Evolutionary conservation across 2,329 filamentous ascomycete genomes (phyloP), one percentile per base, ranked within the genome.

Genomic region (Fusarium sp.): DNA sequence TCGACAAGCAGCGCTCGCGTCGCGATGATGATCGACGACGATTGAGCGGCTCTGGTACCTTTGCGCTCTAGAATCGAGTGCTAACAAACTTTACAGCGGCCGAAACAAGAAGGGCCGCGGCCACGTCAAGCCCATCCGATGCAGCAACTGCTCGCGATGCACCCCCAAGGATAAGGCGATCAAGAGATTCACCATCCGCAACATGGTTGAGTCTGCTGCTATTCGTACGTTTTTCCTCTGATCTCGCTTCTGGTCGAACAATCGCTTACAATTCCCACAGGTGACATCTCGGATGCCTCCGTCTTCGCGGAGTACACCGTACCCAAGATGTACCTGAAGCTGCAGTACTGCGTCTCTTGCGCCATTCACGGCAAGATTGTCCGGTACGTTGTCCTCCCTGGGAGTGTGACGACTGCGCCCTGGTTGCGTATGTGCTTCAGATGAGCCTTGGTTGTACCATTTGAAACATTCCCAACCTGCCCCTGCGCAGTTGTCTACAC

Each of bases 291-390:
- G 77, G 96, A 99, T 85, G 96, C 97, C 81, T 98, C 96, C 81
- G 96, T 99, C 86, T 99, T 98, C 88, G 85, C 92, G 81, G 96
- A 99, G 89, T 99, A 99, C 90, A 95, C 94, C 78, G 95, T 99
- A 81, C 96, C 96, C 87, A 99, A 99, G 93, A 99, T 99, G 97
- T 99, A 99, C 93, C 90, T 99, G 87, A 99, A 99, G 92, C 92
- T 99, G 85, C 96, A 99, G 90, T 99, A 99, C 94, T 99, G 96
- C 86, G 96, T 99, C 83, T 98, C 95, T 86, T 99, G 96, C 88
- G 96, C 96, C 82, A 99, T 99, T 78, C 96, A 99, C 90, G 96
- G 96, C 90, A 99, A 99, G 93, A 99, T 99, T 85, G 97, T 99
- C 86, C 95, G 96, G 95, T 98, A 96, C 86, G 95, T 90, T 84